Evolutionary conservation across 371 early-diverging fungal genomes (phyloP).

Genomic region (Batrachochytrium dendrobatidis): DNA sequence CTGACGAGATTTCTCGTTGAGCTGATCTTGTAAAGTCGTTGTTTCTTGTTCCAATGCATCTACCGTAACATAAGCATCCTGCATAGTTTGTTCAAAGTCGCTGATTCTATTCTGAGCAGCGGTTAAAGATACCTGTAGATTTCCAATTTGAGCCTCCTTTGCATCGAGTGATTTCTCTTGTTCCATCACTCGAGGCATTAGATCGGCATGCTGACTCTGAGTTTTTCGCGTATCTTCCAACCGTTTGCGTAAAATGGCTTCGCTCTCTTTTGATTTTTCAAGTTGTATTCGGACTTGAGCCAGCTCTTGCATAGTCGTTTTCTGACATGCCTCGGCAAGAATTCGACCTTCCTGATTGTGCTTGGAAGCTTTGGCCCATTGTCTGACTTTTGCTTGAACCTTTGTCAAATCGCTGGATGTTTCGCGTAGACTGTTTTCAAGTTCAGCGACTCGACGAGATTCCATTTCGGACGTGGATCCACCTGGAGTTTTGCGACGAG

Average conservation of each 20-base stretch:
- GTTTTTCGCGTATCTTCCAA: not conserved
- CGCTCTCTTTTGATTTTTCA: constrained; percentile 4
- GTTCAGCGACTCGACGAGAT: constrained; percentile 6
- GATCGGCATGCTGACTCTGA: not conserved
- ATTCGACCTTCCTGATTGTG: constrained; percentile 21
- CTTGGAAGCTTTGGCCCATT: constrained; percentile 14
- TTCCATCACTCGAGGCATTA: constrained; percentile 1
- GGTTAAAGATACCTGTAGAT: constrained; percentile 5
- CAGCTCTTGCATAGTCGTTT: constrained; percentile 12
- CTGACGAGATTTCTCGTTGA: not conserved
- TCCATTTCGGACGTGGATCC: not conserved
- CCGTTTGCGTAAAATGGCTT: constrained; percentile 5
- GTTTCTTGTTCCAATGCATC: constrained; percentile 26
- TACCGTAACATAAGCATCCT: constrained; percentile 20
- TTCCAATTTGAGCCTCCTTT: constrained; percentile 8
- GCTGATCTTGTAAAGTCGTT: constrained; percentile 4
- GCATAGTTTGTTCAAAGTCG: constrained; percentile 26
- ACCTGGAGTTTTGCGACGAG: not conserved
- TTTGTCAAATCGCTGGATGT: constrained; percentile 2
- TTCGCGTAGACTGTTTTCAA: not conserved
- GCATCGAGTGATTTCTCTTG: constrained; percentile 8
- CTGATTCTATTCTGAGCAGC: constrained; percentile 13
- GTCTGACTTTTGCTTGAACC: constrained; percentile 12
- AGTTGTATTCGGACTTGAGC: constrained; percentile 3
- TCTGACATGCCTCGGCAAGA: constrained; percentile 21